Evolutionary conservation across 2,329 filamentous ascomycete genomes (phyloP).

Genomic region (Talaromyces sp.): DNA sequence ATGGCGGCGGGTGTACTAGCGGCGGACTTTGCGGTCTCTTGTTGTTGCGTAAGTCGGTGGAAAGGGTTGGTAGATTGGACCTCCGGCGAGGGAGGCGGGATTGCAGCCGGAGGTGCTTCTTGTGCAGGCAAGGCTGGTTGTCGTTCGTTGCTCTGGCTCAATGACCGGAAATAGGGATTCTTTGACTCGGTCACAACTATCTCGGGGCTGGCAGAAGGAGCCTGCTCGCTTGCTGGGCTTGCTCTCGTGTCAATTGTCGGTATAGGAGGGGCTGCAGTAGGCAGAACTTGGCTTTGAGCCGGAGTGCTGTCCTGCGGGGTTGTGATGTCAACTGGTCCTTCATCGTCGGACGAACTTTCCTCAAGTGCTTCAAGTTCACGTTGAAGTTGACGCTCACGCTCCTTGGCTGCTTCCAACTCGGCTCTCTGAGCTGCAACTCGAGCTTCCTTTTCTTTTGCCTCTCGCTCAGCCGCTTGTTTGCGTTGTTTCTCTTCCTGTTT

Average conservation of each 20-base stretch:
- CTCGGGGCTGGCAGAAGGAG: slow-evolving; percentile 45
- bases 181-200: slow-evolving; percentile 70
- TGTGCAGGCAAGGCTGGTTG: slow-evolving; percentile 40
- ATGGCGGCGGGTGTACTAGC: slow-evolving; percentile 43
- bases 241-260: slow-evolving; percentile 37
- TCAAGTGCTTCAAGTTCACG: slow-evolving; percentile 77
- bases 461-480: slow-evolving; percentile 80
- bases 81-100: slow-evolving; percentile 34
- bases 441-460: slow-evolving; percentile 81
- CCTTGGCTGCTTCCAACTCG: slow-evolving; percentile 85
- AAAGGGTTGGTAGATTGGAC: slow-evolving; percentile 89
- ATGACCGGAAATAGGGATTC: slow-evolving; percentile 91
- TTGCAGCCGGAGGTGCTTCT: slow-evolving; percentile 34
- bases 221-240: slow-evolving; percentile 39
- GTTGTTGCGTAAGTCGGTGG: slow-evolving; percentile 68
- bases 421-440: slow-evolving; percentile 78
- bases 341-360: slow-evolving; percentile 63
- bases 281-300: slow-evolving; percentile 51
- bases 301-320: slow-evolving; percentile 57
- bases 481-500: slow-evolving; percentile 93
- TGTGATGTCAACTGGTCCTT: slow-evolving; percentile 62
- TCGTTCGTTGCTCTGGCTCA: slow-evolving; percentile 62
- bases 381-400: slow-evolving; percentile 84
- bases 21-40: slow-evolving; percentile 45
- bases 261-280: slow-evolving; percentile 16